A percentile compares a stretch with the other conserved stretches of the same genome.
These are phyloP conservation scores for Oidium heveae DNA, from an alignment of 2,329 filamentous ascomycete genomes.

Conservation along the genomic window DNA sequence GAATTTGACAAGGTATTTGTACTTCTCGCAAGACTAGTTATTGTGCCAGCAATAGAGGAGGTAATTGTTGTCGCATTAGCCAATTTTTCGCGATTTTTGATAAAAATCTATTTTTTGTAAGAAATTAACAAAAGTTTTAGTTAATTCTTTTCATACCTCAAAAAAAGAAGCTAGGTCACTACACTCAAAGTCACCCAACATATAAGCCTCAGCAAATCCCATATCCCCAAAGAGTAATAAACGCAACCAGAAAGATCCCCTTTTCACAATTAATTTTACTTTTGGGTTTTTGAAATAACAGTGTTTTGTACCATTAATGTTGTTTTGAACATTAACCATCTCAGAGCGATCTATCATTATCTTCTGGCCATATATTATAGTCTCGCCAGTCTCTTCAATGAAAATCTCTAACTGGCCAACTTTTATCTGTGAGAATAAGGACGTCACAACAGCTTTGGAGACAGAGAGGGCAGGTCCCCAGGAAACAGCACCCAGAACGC, in stretches of 20 bases:
- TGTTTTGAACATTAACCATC: slow-evolving; percentile 8
- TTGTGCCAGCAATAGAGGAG: slow-evolving; percentile 29
- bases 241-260: slow-evolving; percentile 45
- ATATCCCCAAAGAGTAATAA: slow-evolving; percentile 46
- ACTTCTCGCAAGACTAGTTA: slow-evolving; percentile 30
- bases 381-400: slow-evolving; percentile 20
- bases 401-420: slow-evolving; percentile 22
- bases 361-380: slow-evolving; percentile 22
- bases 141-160: slow-evolving; percentile 19
- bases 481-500: slow-evolving; percentile 19
- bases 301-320: slow-evolving; percentile 6
- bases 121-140: background rate
- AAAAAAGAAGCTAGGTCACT: slow-evolving; percentile 43
- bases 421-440: slow-evolving; percentile 22
- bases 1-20: slow-evolving; percentile 32
- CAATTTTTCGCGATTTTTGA: slow-evolving; percentile 37
- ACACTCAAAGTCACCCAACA: slow-evolving; percentile 46
- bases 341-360: slow-evolving; percentile 17
- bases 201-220: slow-evolving; percentile 42
- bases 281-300: slow-evolving; percentile 16
- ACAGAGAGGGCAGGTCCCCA: slow-evolving; percentile 22
- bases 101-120: slow-evolving; percentile 32
- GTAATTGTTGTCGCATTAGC: slow-evolving; percentile 37
- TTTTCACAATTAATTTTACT: slow-evolving; percentile 32
- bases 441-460: slow-evolving; percentile 21